These are phyloP conservation scores for Borovskyia barvae DNA, from an alignment of 208 protist genomes.

Conservation along the genomic window DNA sequence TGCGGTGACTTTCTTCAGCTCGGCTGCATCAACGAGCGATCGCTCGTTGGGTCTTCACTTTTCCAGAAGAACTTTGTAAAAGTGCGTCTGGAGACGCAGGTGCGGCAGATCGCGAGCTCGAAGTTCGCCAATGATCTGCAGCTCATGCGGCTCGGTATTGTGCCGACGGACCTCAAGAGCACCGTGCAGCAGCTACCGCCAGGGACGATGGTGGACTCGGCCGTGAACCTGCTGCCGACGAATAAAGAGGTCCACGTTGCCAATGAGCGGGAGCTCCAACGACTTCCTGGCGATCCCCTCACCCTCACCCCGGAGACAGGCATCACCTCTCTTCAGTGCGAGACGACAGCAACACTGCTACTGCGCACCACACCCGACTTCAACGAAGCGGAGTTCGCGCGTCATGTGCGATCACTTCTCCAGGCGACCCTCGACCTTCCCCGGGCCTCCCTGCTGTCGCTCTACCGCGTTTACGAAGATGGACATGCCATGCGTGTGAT, in stretches of 20 bases:
- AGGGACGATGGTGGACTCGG: conserved; percentile 80
- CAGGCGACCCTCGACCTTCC: conserved; percentile 80
- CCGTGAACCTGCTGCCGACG: conserved; percentile 82
- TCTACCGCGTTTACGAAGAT: conserved; percentile 86
- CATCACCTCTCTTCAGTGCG: conserved; percentile 78
- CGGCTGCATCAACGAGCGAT: conserved; percentile 81
- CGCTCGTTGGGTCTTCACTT: conserved; percentile 60
- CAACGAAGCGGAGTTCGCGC: conserved; percentile 62
- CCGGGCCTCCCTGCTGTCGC: conserved; percentile 64
- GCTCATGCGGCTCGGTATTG: conserved; percentile 70
- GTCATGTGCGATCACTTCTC: conserved; percentile 71
- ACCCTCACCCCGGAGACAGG: conserved; percentile 73
- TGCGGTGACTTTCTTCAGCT: conserved; percentile 94
- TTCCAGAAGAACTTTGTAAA: conserved; percentile 81
- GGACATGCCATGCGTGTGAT: conserved; percentile 86
- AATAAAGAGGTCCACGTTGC: conserved; percentile 86
- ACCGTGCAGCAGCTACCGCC: conserved; percentile 78
- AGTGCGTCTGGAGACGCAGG: conserved; percentile 70
- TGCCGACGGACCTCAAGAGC: conserved; percentile 51
- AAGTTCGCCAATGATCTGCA: conserved; percentile 74
- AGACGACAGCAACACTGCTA: conserved; percentile 76
- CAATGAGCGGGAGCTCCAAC: conserved; percentile 68
- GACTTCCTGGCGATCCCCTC: conserved; percentile 68
- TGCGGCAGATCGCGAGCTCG: conserved; percentile 58
- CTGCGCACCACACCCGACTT: conserved; percentile 76